A percentile compares a stretch with the other conserved stretches of the same genome.
Conservation (phyloP, 2,329 filamentous ascomycete genomes). For the Aspergillus felis region DNA sequence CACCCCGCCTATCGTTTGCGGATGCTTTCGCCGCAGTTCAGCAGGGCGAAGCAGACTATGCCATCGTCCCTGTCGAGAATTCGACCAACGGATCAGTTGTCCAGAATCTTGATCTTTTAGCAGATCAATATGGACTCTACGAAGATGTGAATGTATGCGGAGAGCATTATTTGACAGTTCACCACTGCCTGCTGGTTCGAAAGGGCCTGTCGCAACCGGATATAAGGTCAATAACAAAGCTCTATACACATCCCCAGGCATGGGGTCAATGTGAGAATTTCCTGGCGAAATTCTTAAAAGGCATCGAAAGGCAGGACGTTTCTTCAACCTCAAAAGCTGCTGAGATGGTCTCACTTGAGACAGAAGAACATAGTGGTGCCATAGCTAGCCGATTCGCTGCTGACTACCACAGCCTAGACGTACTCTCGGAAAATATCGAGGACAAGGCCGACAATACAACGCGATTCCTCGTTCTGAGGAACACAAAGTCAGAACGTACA, state of each 20-base stretch:
- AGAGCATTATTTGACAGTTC: slow-evolving; percentile 82
- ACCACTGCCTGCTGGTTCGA: slow-evolving; percentile 73
- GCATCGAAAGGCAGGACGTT: slow-evolving; percentile 75
- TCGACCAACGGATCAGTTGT: slow-evolving; percentile 91
- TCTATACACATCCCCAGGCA: slow-evolving; percentile 94
- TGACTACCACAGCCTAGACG: slow-evolving; percentile 61
- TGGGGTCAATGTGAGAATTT: slow-evolving; percentile 87
- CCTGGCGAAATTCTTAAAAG: slow-evolving; percentile 64
- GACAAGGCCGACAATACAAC: slow-evolving; percentile 46
- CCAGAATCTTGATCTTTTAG: slow-evolving; percentile 83
- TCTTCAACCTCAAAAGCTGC: slow-evolving; percentile 83
- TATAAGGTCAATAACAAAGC: slow-evolving; percentile 62
- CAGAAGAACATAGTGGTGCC: slow-evolving; percentile 63
- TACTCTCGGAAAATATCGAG: slow-evolving; percentile 55
- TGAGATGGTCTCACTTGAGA: slow-evolving; percentile 62
- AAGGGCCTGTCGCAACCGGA: slow-evolving; percentile 22
- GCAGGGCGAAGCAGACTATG: slow-evolving; percentile 58
- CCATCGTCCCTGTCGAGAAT: slow-evolving; percentile 93
- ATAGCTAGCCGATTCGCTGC: slow-evolving; percentile 75
- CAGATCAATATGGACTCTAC: slow-evolving; percentile 64
- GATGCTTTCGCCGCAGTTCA: slow-evolving; percentile 82
- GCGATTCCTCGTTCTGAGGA: slow-evolving; percentile 44
- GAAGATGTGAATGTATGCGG: slow-evolving; percentile 70
- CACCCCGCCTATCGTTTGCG: slow-evolving; percentile 36
- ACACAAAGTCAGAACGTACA: slow-evolving; percentile 27